Evolutionary conservation across 345 rosid species (phyloP).

Genomic region (Arabidopsis thaliana): DNA sequence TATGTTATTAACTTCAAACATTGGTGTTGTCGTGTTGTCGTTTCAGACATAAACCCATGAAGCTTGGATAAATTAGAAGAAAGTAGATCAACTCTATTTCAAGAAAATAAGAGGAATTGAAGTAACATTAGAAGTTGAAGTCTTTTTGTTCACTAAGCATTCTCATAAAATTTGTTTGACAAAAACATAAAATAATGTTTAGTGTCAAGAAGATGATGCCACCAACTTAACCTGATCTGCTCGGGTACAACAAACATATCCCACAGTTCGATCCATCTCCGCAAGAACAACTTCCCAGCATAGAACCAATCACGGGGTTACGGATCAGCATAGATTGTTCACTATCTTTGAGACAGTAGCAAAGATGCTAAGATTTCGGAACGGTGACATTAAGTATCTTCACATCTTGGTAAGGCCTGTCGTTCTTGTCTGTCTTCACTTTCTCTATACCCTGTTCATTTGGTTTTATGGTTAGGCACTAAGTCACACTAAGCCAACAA

Average conservation of each 20-base stretch:
- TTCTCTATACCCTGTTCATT: slow-evolving; percentile 80
- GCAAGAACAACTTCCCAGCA: not conserved
- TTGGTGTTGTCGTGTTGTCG: no score
- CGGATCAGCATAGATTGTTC: not conserved
- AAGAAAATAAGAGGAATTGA: not conserved
- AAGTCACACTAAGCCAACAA: not conserved
- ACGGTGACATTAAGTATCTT: slow-evolving; percentile 85
- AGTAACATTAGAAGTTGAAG: not conserved
- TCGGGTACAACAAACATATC: slow-evolving; percentile 6
- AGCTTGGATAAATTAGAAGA: not conserved
- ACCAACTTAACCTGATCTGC: not conserved
- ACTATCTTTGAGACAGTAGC: slow-evolving; percentile 1
- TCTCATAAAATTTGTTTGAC: not conserved
- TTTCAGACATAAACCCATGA: not conserved
- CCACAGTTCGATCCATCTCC: slow-evolving; percentile 18
- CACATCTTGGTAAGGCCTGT: slow-evolving; percentile 89
- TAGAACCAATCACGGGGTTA: not conserved
- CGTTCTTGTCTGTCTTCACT: slow-evolving; percentile 91
- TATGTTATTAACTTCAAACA: not conserved
- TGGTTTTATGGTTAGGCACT: slow-evolving; percentile 3
- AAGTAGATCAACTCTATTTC: not conserved
- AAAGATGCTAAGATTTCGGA: slow-evolving; percentile 66
- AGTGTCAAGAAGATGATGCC: not conserved
- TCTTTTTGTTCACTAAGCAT: not conserved
- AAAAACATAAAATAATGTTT: not conserved